These are phyloP conservation scores for Auricularia sp. DNA, from an alignment of 768 basidiomycete genomes.

Conservation along the genomic window DNA sequence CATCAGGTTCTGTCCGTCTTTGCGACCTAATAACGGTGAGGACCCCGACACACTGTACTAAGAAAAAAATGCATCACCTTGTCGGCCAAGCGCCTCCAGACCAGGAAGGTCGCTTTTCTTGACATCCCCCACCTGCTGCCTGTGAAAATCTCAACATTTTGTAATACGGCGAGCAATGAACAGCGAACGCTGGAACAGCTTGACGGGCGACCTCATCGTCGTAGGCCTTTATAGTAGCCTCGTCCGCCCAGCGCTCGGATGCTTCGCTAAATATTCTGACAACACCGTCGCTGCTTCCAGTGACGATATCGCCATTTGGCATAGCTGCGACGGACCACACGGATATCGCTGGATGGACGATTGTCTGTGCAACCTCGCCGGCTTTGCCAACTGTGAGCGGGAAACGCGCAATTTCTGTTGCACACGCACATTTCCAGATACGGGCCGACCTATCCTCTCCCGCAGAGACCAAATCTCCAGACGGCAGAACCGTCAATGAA, in stretches of 20 bases:
- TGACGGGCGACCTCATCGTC: slow-evolving; percentile 71
- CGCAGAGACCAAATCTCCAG: slow-evolving; percentile 75
- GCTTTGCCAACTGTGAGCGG: slow-evolving; percentile 33
- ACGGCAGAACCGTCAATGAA: slow-evolving; percentile 71
- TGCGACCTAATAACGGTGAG: slow-evolving; percentile 50
- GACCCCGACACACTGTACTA: neutral
- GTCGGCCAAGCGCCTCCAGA: slow-evolving; percentile 60
- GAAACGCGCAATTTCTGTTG: slow-evolving; percentile 1
- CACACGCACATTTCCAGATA: slow-evolving; percentile 70
- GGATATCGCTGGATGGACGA: slow-evolving; percentile 92
- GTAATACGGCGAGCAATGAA: no score
- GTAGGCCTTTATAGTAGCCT: slow-evolving; percentile 53
- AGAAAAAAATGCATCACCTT: slow-evolving; percentile 42
- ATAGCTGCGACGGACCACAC: slow-evolving; percentile 88
- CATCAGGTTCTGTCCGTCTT: slow-evolving; percentile 91
- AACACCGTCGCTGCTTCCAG: slow-evolving; percentile 79
- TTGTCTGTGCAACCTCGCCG: slow-evolving; percentile 79
- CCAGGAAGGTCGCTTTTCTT: slow-evolving; percentile 87
- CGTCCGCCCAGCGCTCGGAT: slow-evolving; percentile 63
- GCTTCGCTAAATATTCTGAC: slow-evolving; percentile 77
- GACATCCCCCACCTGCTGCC: slow-evolving; percentile 83
- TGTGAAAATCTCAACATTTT: slow-evolving; percentile 8
- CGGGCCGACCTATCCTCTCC: slow-evolving; percentile 92
- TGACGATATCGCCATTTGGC: slow-evolving; percentile 87
- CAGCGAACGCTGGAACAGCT: slow-evolving; percentile 50